Base-by-base conservation (phyloP, 2,329 filamentous ascomycete genomes). In the Trichophaea hybrida region DNA sequence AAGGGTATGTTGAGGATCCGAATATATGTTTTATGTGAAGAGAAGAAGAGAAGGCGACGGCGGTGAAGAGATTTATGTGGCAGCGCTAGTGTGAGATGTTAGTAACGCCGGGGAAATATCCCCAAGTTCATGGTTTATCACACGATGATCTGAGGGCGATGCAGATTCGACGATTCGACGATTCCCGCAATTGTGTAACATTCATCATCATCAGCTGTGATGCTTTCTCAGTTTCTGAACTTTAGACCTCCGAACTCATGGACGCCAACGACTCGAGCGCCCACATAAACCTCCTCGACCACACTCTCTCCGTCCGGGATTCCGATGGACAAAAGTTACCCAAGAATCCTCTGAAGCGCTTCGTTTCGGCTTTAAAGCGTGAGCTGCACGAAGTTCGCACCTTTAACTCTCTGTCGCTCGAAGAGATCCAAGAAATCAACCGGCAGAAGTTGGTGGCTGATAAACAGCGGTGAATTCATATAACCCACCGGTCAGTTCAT, bases 1-100 rank as follows among this genome's bases (percentile, higher is more conserved):
- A 61, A 61, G 59, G 59, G 59, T 61, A 61, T 61, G 57, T 59
- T 61, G 59, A 61, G 59, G 57, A 61, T 61, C 59, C 46, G 53
- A 43, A 40, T 55, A 59, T 53, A 53, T 53, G 50, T 53, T 53
- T 59, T 61, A 61, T 61, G 59, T 61, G 48, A 55, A 56, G 15
- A 44, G 24, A 57, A 46, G 53, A 34, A 43, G 32, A 32, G 17
- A 38, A 35, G 48, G 37, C 34, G 56, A 38, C 46, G 43, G 31
- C 32, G 35, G 8, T 10, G 17, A 34, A 58, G 40, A 46, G n/a
- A 38, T 60, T 46, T 60, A 53, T 58, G 48, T 2, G 5, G 5
- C 40, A 6, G 10, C 40, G 12, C 40, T 46, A 46, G 40, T 17
- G 40, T 17, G 13, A n/a, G 40, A 17, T 24, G 40, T 46, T 46